phyloP scores from a whole-genome alignment of 495 filamentous ascomycete species.

The Lasiosphaeriaceae sp. region DNA sequence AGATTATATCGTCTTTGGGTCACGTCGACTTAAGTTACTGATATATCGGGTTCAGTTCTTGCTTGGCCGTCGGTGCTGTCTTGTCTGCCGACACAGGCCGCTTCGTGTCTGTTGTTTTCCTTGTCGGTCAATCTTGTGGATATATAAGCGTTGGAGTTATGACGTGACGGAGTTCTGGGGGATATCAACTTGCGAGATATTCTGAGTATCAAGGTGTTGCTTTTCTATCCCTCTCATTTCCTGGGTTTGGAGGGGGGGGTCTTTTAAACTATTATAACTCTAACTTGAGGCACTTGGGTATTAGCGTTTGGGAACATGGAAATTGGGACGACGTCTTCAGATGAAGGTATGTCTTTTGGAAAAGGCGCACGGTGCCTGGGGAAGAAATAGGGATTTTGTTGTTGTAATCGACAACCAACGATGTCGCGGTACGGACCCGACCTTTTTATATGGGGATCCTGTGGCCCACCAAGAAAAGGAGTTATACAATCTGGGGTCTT shows the following conservation, averaged over 20 bases:
- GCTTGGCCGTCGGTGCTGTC: slow-evolving; percentile 1
- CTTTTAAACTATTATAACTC: neutral
- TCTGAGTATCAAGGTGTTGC: slow-evolving; percentile 2
- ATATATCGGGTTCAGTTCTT: slow-evolving; percentile 7
- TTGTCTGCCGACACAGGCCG: neutral
- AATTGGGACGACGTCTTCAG: slow-evolving; percentile 10
- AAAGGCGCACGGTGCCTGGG: slow-evolving; percentile 7
- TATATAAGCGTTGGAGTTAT: slow-evolving; percentile 35
- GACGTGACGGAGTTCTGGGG: slow-evolving; percentile 26
- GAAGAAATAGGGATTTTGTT: neutral
- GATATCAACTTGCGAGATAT: neutral
- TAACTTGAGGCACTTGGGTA: neutral
- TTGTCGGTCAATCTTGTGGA: slow-evolving; percentile 17
- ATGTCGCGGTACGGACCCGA: no score
- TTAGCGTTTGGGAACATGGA: neutral
- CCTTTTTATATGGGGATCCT: no score
- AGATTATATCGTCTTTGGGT: slow-evolving; percentile 29
- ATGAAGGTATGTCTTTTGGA: neutral
- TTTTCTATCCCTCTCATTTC: neutral
- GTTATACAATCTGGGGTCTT: no score
- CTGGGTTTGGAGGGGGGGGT: neutral
- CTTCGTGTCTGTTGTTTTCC: slow-evolving; percentile 13
- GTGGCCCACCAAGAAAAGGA: no score
- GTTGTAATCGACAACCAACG: neutral
- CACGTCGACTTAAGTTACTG: slow-evolving; percentile 38